A percentile compares a stretch with the other conserved stretches of the same genome.
These are phyloP conservation scores for Trametes coccinea DNA, from an alignment of 768 basidiomycete species.

Conservation along the genomic window DNA sequence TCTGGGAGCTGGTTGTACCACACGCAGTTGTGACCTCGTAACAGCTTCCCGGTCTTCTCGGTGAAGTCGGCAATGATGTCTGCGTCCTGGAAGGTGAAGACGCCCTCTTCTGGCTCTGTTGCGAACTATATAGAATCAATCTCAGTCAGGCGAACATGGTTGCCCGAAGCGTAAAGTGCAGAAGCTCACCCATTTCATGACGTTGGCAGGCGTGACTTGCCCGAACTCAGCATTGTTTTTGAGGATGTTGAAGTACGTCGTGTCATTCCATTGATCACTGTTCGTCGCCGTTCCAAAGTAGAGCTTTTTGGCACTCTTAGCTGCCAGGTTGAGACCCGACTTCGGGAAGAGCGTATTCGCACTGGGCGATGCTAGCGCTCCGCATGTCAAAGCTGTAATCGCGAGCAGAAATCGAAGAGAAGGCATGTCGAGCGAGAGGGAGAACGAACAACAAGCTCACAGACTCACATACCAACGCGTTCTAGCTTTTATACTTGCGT, in stretches of 20 bases:
- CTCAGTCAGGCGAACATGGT: too few species aligned
- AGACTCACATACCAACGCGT: too few species aligned
- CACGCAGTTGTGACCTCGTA: conserved; percentile 46
- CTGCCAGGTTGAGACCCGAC: conserved; percentile 35
- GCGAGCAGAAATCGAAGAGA: not conserved
- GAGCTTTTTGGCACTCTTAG: conserved; percentile 40
- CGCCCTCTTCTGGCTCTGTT: conserved; percentile 49
- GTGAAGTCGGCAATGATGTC: conserved; percentile 48
- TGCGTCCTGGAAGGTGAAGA: conserved; percentile 48
- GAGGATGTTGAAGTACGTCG: conserved; percentile 39
- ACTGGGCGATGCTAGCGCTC: not conserved
- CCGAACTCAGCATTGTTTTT: conserved; percentile 41
- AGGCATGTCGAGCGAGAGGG: not conserved
- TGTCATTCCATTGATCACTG: conserved; percentile 44
- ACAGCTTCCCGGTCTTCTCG: conserved; percentile 44
- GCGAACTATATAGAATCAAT: conserved; percentile 39
- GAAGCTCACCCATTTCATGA: conserved; percentile 44
- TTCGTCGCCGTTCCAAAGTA: conserved; percentile 53
- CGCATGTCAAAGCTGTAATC: not conserved
- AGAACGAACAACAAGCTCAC: not conserved
- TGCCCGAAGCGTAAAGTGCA: too few species aligned
- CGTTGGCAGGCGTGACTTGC: conserved; percentile 45
- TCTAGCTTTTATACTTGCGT: not conserved
- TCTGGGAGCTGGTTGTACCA: conserved; percentile 54
- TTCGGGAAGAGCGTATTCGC: not conserved